Evolutionary conservation across 768 basidiomycete species (phyloP), one percentile per base, ranked within the genome.

Genomic region (Rossbeevera mucosa): DNA sequence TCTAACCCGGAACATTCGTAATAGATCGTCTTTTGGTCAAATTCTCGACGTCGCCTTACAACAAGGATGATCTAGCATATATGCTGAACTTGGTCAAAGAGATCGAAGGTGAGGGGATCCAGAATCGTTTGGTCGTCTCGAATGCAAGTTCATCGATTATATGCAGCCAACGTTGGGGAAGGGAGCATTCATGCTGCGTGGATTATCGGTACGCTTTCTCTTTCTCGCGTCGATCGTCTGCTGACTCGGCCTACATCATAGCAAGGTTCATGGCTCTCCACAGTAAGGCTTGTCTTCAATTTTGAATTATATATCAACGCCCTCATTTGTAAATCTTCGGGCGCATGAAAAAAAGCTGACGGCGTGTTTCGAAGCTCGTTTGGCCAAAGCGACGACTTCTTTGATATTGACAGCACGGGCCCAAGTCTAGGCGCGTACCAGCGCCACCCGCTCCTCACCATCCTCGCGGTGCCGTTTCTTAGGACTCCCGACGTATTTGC

Each of bases 21-120:
- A 36, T 53, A 68, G 66, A 68, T 47, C 61, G 68, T 31, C 33
- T 70, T 12, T 49, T 66, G 28, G 64, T 62, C 0, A 68, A 68
- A n/a, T 68, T 70, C 47, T 70, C 66, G 42, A 68, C 66, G 7
- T 68, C 66, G 13, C 66, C 68, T 12, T 68, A 64, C 16, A 42
- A 36, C 46, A 63, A 54, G 51, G 11, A 57, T 5, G 56, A 57
- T 26, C 46, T 68, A 9, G 54, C 31, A 31, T 62, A 58, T n/a
- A 70, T 68, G 66, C 21, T 68, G 14, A 53, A 59, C 4, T 7
- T 69, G 30, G 57, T 68, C 31, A 69, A 62, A 29, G 66, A 70
- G 20, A 57, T 69, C 5, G 57, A 65, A 46, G 52, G 68, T 64
- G 16, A 25, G 48, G 5, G 4, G n/a, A 36, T 20, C 21, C 4